Conservation (phyloP, 169 alveolate species). For the Theileria sp. region DNA sequence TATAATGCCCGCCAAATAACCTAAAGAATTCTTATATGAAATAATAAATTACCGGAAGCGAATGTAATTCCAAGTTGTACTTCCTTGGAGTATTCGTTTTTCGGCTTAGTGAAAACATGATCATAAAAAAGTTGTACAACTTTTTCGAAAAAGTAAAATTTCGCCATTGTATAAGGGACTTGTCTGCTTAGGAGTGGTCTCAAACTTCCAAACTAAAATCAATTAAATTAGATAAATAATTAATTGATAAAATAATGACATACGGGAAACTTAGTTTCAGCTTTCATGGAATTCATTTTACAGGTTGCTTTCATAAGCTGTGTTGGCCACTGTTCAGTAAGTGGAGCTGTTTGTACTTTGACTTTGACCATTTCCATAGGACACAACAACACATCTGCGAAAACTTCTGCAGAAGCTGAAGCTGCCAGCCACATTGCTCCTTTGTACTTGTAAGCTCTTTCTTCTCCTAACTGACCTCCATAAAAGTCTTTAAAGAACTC, state of each 20-base stretch:
- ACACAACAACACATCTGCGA: slow-evolving; percentile 96
- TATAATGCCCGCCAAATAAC: slow-evolving; percentile 93
- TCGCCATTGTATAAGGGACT: slow-evolving; percentile 97
- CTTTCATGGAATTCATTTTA: slow-evolving; percentile 72
- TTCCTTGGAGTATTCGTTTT: slow-evolving; percentile 83
- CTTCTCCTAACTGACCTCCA: slow-evolving; percentile 82
- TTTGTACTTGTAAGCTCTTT: slow-evolving; percentile 82
- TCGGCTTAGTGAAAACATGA: slow-evolving; percentile 86
- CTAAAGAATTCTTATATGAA: slow-evolving; percentile 35
- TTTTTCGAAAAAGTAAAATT: slow-evolving; percentile 94
- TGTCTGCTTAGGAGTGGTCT: slow-evolving; percentile 92
- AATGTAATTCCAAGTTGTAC: slow-evolving; percentile 91
- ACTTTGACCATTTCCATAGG: slow-evolving; percentile 97
- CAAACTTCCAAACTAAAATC: slow-evolving; percentile 78
- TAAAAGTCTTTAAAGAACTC: slow-evolving; percentile 96
- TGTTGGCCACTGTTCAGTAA: slow-evolving; percentile 84
- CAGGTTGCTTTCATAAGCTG: slow-evolving; percentile 77
- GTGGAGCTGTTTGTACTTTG: slow-evolving; percentile 87
- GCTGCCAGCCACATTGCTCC: slow-evolving; percentile 93
- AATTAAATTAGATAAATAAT: not conserved
- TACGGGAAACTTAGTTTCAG: slow-evolving; percentile 85
- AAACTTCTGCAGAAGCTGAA: slow-evolving; percentile 97
- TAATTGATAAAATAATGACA: not conserved
- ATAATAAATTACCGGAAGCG: slow-evolving; percentile 78
- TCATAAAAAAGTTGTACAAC: slow-evolving; percentile 88